A percentile compares a stretch with the other conserved stretches of the same genome.
Conservation (phyloP, 2,329 filamentous ascomycete genomes). For the Penicillium vulpinum region DNA sequence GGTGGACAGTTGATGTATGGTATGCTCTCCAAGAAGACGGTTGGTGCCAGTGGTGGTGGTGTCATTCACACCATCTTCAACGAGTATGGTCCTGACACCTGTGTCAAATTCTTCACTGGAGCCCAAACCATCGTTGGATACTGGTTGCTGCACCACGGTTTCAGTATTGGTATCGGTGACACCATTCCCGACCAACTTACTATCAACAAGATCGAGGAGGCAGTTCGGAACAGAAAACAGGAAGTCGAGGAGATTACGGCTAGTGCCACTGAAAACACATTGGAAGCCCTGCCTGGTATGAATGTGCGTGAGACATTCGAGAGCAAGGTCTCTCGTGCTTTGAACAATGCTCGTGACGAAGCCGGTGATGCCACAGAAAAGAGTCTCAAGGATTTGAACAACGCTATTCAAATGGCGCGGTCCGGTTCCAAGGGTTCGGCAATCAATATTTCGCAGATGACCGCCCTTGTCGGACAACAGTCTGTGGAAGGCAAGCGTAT, state of each 20-base stretch:
- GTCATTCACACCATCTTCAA: constrained; percentile 97
- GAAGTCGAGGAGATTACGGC: constrained; percentile 75
- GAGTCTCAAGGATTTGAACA: constrained; percentile 93
- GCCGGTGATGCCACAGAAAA: constrained; percentile 90
- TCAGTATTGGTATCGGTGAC: constrained; percentile 98
- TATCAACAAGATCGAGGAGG: constrained; percentile 78
- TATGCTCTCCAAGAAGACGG: constrained; percentile 86
- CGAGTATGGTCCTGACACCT: constrained; percentile 79
- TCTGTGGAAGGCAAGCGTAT: constrained; percentile 98
- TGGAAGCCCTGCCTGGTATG: constrained; percentile 96
- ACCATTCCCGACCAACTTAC: constrained; percentile 88
- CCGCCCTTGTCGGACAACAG: constrained; percentile 94
- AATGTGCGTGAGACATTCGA: constrained; percentile 98
- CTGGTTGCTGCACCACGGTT: constrained; percentile 93
- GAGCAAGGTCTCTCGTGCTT: constrained; percentile 88
- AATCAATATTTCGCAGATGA: constrained; percentile 99
- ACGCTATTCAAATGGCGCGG: constrained; percentile 91
- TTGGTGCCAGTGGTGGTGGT: constrained; percentile 86
- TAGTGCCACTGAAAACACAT: constrained; percentile 77
- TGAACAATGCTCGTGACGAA: constrained; percentile 95
- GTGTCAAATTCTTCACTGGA: constrained; percentile 94
- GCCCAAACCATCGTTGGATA: constrained; percentile 94
- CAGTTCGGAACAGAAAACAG: constrained; percentile 77
- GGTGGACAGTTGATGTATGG: constrained; percentile 89
- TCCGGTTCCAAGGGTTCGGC: constrained; percentile 98